These are phyloP conservation scores for Hymenoscyphus linearis DNA, from an alignment of 2,329 filamentous ascomycete genomes.

Conservation along the genomic window DNA sequence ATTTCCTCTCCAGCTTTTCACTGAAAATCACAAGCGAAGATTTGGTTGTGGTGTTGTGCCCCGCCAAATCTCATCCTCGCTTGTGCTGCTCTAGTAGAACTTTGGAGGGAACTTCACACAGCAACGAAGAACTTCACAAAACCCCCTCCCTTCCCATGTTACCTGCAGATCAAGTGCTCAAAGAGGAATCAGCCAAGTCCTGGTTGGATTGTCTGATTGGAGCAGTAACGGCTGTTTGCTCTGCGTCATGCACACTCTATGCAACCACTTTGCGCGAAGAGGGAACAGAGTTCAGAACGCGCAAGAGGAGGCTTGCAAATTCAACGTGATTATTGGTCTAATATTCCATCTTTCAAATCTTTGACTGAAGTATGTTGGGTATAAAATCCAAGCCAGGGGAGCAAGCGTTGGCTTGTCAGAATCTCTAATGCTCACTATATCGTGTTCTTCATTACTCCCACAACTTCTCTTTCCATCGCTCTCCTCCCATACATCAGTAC, in stretches of 20 bases:
- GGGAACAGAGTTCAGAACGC: conserved; percentile 6
- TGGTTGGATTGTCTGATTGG: conserved; percentile 15
- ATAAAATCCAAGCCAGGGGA: background rate
- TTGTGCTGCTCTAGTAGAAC: conserved; percentile 10
- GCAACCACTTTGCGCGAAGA: background rate
- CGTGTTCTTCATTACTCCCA: background rate
- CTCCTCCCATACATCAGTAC: background rate
- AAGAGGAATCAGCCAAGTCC: conserved; percentile 4
- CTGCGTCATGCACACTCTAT: conserved; percentile 20
- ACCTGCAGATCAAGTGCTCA: background rate
- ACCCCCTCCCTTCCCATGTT: background rate
- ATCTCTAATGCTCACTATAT: background rate
- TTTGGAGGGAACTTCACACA: background rate
- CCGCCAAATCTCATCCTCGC: conserved; percentile 18
- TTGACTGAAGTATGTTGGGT: background rate
- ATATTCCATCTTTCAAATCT: background rate
- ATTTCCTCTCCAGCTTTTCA: background rate
- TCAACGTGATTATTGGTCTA: conserved; percentile 21
- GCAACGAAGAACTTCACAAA: background rate
- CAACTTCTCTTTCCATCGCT: background rate
- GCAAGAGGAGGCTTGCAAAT: conserved; percentile 2
- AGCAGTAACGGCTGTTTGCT: background rate
- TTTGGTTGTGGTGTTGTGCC: conserved; percentile 16
- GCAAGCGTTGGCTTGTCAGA: background rate
- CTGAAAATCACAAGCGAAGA: conserved; percentile 14